Percentiles rank a stretch among this genome's conserved stretches.
Conservation (phyloP, 306 rosid genomes). For the Canavalia gladiata region DNA sequence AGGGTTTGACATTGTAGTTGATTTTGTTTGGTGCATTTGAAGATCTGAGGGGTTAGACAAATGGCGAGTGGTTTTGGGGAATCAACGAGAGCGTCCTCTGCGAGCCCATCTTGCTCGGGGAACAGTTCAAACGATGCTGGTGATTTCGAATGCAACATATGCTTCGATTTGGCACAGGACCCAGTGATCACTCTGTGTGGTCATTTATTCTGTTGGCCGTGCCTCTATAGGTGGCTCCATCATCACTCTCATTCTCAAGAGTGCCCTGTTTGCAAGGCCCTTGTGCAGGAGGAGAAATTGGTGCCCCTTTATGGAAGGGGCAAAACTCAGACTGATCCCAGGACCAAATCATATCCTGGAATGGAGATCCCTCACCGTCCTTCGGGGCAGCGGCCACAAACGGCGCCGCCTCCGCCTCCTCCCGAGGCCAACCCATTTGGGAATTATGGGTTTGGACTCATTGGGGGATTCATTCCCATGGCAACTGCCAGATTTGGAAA, state of each 20-base stretch:
- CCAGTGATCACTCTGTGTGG: slow-evolving; percentile 94
- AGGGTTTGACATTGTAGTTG: slow-evolving; percentile 40
- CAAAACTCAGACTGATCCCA: slow-evolving; percentile 76
- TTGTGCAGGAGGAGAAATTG: slow-evolving; percentile 76
- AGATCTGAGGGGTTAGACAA: slow-evolving; percentile 45
- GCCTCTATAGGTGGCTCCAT: slow-evolving; percentile 89
- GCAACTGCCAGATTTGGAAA: slow-evolving; percentile 85
- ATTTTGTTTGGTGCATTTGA: background rate
- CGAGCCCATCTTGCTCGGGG: slow-evolving; percentile 64
- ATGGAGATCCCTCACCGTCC: slow-evolving; percentile 85
- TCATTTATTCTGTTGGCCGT: slow-evolving; percentile 95
- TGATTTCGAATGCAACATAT: slow-evolving; percentile 94
- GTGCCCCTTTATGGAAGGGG: slow-evolving; percentile 97
- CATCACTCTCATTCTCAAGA: slow-evolving; percentile 92
- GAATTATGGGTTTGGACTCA: slow-evolving; percentile 78
- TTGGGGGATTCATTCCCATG: slow-evolving; percentile 88
- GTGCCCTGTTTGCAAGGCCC: slow-evolving; percentile 96
- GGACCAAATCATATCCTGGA: slow-evolving; percentile 79
- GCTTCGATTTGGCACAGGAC: slow-evolving; percentile 92
- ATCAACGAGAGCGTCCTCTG: slow-evolving; percentile 62
- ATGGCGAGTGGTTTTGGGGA: slow-evolving; percentile 79
- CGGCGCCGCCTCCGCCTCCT: slow-evolving; percentile 62
- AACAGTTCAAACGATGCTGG: slow-evolving; percentile 68
- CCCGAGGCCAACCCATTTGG: slow-evolving; percentile 65
- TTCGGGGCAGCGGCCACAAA: slow-evolving; percentile 81